Conservation (phyloP, 306 rosid genomes). For the Pterocarpus santalinus region DNA sequence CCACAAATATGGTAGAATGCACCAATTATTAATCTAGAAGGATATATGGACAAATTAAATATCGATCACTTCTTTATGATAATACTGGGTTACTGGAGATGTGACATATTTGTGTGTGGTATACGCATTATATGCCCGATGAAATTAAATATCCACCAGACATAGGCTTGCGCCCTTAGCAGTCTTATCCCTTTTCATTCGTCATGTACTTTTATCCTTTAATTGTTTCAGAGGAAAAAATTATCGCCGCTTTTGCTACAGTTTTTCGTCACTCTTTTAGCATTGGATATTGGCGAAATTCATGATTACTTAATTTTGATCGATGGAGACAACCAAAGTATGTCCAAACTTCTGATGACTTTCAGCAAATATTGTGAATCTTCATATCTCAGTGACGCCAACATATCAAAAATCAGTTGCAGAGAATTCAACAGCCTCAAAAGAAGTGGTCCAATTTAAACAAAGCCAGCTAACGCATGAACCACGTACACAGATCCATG, state of each 20-base stretch:
- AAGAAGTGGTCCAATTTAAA: slow-evolving; percentile 28
- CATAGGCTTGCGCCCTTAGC: too few species aligned
- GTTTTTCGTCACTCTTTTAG: slow-evolving; percentile 16
- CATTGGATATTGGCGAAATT: slow-evolving; percentile 1
- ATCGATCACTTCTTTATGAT: too few species aligned
- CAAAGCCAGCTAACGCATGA: background rate
- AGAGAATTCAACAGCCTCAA: background rate
- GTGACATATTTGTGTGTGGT: too few species aligned
- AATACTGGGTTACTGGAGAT: too few species aligned
- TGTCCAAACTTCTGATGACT: slow-evolving; percentile 12
- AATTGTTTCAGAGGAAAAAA: background rate
- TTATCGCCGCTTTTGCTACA: slow-evolving; percentile 47
- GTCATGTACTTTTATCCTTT: background rate
- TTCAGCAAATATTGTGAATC: slow-evolving; percentile 2
- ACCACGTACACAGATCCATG: background rate
- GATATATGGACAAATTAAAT: too few species aligned
- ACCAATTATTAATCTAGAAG: too few species aligned
- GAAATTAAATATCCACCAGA: too few species aligned
- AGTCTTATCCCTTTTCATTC: too few species aligned
- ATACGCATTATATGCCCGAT: too few species aligned
- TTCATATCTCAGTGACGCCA: background rate
- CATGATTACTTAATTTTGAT: background rate
- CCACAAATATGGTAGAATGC: too few species aligned
- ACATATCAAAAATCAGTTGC: background rate
- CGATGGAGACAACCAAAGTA: slow-evolving; percentile 39